phyloP scores from a whole-genome alignment of 2,329 filamentous ascomycete species.

The Nothophoma quercina region DNA sequence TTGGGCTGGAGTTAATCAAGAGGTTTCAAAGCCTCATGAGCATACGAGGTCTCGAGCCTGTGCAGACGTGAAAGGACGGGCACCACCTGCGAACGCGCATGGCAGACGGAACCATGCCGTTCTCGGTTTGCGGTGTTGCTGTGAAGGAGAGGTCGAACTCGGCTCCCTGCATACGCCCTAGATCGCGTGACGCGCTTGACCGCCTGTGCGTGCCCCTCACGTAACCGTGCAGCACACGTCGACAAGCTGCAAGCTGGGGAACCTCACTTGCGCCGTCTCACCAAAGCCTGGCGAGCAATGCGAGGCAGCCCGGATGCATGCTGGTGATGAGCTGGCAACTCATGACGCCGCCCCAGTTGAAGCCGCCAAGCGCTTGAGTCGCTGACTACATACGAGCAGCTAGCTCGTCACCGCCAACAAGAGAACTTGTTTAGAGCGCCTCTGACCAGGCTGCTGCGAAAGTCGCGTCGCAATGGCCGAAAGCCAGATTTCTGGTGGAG shows the following conservation, averaged over 20 bases:
- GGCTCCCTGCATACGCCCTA: slow-evolving; percentile 16
- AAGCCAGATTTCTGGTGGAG: slow-evolving; percentile 48
- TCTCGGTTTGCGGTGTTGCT: no score
- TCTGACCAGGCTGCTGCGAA: slow-evolving; percentile 2
- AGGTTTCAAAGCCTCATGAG: no score
- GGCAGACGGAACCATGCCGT: no score
- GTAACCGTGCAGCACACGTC: slow-evolving; percentile 22
- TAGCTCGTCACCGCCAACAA: slow-evolving; percentile 14
- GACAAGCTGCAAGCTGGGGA: slow-evolving; percentile 12
- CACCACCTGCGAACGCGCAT: no score
- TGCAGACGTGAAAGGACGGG: no score
- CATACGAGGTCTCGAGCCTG: no score
- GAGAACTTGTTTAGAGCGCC: slow-evolving; percentile 6
- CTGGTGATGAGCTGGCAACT: slow-evolving; percentile 22
- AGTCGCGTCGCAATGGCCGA: slow-evolving; percentile 41
- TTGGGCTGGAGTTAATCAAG: no score
- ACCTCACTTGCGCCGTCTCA: slow-evolving; percentile 16
- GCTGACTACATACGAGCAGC: slow-evolving; percentile 19
- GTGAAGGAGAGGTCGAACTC: slow-evolving; percentile 7
- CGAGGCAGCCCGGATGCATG: slow-evolving; percentile 12
- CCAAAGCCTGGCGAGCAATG: slow-evolving; percentile 15
- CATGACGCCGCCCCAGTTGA: slow-evolving; percentile 19
- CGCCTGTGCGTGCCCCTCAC: slow-evolving; percentile 20
- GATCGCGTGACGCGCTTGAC: slow-evolving; percentile 18
- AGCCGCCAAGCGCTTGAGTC: slow-evolving; percentile 21